Evolutionary conservation across 345 rosid species (phyloP).

Genomic region (Salix brachista): DNA sequence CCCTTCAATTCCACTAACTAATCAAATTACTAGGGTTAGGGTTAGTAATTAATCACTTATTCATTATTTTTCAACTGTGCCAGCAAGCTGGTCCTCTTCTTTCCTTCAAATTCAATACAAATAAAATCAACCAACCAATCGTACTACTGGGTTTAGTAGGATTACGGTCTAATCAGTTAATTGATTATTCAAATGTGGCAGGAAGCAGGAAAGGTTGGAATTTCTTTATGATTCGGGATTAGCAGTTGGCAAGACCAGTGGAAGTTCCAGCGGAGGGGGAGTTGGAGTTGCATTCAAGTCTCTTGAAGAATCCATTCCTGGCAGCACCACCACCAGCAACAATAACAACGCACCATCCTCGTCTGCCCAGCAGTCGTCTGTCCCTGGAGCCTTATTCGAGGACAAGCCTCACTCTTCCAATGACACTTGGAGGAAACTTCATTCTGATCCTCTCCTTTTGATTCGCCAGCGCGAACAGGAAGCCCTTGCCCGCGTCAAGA

Average conservation of each 20-base stretch:
- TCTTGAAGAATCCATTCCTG: conserved; percentile 33
- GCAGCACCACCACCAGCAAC: neutral
- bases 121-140: no score
- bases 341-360: neutral
- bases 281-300: conserved; percentile 64
- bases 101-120: neutral
- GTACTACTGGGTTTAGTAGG: no score
- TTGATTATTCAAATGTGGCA: conserved; percentile 21
- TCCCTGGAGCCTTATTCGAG: conserved; percentile 83
- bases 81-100: neutral
- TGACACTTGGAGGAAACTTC: conserved; percentile 91
- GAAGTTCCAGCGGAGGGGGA: conserved; percentile 36
- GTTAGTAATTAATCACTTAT: no score
- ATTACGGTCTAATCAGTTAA: neutral
- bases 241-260: conserved; percentile 64
- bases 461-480: conserved; percentile 95
- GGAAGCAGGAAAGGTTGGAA: conserved; percentile 95
- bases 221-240: conserved; percentile 90
- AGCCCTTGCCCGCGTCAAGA: conserved; percentile 86
- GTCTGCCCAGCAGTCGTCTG: conserved; percentile 40
- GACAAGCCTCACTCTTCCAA: conserved; percentile 76
- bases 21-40: neutral
- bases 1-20: neutral
- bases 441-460: conserved; percentile 86
- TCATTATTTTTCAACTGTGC: no score